A percentile compares a stretch with the other conserved stretches of the same genome.
These are phyloP conservation scores for Psidium guajava DNA, from an alignment of 345 rosid genomes.

Conservation along the genomic window DNA sequence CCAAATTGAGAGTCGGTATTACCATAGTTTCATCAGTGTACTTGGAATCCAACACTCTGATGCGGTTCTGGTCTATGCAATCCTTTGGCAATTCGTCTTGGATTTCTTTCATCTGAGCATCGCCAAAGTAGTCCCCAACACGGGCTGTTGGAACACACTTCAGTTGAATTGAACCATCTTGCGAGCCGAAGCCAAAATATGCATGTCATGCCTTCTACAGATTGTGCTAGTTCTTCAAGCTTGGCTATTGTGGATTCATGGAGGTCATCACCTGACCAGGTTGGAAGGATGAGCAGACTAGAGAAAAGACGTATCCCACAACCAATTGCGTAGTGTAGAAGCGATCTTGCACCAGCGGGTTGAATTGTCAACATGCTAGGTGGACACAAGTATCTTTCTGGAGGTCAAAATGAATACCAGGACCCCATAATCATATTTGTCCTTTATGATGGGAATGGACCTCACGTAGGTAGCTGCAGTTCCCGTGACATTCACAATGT, in stretches of 20 bases:
- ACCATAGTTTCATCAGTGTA: constrained; percentile 54
- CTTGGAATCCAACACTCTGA: constrained; percentile 60
- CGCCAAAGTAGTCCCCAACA: constrained; percentile 49
- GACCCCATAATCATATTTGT: constrained; percentile 69
- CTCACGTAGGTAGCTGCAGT: constrained; percentile 54
- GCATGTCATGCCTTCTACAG: constrained; percentile 40
- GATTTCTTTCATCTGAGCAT: constrained; percentile 3
- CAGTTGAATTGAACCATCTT: background rate
- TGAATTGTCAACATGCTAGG: constrained; percentile 48
- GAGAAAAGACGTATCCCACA: constrained; percentile 60
- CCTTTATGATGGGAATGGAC: constrained; percentile 64
- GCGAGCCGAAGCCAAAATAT: background rate
- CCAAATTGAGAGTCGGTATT: background rate
- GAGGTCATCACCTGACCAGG: constrained; percentile 80
- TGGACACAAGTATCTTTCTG: constrained; percentile 57
- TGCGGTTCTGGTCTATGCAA: constrained; percentile 46
- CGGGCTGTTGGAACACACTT: constrained; percentile 31
- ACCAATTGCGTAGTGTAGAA: constrained; percentile 55
- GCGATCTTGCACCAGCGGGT: constrained; percentile 25
- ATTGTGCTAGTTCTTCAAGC: constrained; percentile 54
- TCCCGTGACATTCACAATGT: constrained; percentile 16
- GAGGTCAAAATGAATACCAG: constrained; percentile 76
- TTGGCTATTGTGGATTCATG: constrained; percentile 49
- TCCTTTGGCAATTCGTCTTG: constrained; percentile 23
- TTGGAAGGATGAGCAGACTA: constrained; percentile 59